Evolutionary conservation across 2,329 filamentous ascomycete genomes (phyloP), one percentile per base, ranked within the genome.

Genomic region (Trichophyton schoenleinii): DNA sequence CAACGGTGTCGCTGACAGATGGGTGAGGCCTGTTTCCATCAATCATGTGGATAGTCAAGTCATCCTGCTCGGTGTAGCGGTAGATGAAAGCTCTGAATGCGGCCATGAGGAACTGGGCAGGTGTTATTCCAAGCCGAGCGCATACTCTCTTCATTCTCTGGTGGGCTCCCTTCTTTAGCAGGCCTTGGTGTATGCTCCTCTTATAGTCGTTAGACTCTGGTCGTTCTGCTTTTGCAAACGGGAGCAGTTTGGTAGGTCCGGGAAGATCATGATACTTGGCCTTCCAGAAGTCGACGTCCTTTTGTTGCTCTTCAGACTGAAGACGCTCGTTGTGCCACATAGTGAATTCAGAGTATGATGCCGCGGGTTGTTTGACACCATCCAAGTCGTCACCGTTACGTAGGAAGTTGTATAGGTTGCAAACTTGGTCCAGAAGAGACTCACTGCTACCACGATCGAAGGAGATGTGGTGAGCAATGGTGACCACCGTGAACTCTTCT

Each of bases 121-220:
- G 65, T 13, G 66, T 68, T 22, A 65, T 64, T 25, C 63, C 66
- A 13, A 65, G 63, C 20, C 66, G 63, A 9, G 66, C 62, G 59
- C 67, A 69, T 15, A 70, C 66, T 44, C 68, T 66, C 63, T 70
- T 70, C 66, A 70, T 66, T 22, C 66, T 66, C 31, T 66, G 65
- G 15, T 68, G 65, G 22, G 65, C 58, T 2, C 49, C 34, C 18
- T 60, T 60, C 20, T 63, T 62, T 15, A 70, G 63, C 11, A 59
- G 64, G 28, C 61, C 58, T 7, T 59, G 42, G 49, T 64, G 63
- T 18, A 64, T 64, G 9, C 62, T 60, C 7, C 67, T 61, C 42
- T 62, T 59, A 9, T 63, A 62, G 31, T 61, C 63, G 22, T 64
- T 63, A 25, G 61, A 48, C 20, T 58, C 58, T 53, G 59, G 64